These are phyloP conservation scores for Lentinula edodes DNA, from an alignment of 768 basidiomycete genomes.

Conservation along the genomic window DNA sequence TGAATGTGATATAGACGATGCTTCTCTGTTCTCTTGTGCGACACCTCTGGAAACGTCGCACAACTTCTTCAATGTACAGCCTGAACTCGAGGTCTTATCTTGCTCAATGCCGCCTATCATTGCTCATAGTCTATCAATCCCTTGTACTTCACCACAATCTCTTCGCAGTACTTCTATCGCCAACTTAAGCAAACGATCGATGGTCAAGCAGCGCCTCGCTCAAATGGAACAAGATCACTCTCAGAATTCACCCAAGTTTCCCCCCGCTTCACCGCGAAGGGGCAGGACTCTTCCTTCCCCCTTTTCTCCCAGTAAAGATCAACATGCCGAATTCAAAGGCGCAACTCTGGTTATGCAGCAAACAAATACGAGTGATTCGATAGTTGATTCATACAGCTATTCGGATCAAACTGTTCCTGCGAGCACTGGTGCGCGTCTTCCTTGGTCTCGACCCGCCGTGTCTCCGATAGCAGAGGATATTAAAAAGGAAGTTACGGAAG, in stretches of 20 bases:
- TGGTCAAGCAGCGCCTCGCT: conserved; percentile 62
- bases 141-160: neutral
- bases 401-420: neutral
- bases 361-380: conserved; percentile 6
- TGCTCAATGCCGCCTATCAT: neutral
- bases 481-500: neutral
- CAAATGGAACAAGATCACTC: conserved; percentile 40
- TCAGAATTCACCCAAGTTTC: neutral
- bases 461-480: conserved; percentile 1
- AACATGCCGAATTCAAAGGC: too few species aligned
- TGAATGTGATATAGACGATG: neutral
- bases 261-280: neutral
- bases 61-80: neutral
- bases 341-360: neutral
- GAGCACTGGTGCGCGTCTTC: neutral
- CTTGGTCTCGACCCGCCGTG: neutral
- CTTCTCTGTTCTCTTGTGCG: neutral
- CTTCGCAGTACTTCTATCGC: conserved; percentile 47
- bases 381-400: conserved; percentile 6
- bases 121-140: neutral
- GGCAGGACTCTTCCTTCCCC: neutral
- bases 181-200: conserved; percentile 54
- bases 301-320: neutral
- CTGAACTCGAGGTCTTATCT: neutral
- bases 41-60: neutral